phyloP scores from a whole-genome alignment of 768 basidiomycete genomes.

The Mycena albidolilacea region DNA sequence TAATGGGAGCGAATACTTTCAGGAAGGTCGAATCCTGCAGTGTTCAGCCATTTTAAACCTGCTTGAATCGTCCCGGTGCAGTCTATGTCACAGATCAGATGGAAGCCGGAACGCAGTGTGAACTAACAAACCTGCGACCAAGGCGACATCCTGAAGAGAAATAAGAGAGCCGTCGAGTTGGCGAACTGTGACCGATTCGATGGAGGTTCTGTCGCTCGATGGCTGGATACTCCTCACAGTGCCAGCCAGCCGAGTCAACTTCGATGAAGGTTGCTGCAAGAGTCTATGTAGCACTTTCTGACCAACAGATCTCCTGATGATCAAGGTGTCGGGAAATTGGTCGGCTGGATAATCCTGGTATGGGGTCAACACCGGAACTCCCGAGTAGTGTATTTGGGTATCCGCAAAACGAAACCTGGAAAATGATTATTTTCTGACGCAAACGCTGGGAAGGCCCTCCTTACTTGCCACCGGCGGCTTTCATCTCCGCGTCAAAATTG shows the following conservation, averaged over 20 bases:
- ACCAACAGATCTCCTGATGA: background rate
- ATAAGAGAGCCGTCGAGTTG: background rate
- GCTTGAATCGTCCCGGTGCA: conserved; percentile 6
- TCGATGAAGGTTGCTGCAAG: background rate
- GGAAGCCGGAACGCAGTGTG: background rate
- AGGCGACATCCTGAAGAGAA: background rate
- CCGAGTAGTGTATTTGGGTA: background rate
- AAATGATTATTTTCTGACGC: background rate
- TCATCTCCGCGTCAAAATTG: background rate
- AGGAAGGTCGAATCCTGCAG: background rate
- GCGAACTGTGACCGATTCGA: background rate
- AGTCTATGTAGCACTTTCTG: background rate
- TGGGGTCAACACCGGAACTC: background rate
- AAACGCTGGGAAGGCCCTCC: background rate
- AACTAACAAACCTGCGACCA: background rate
- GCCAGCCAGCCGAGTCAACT: background rate
- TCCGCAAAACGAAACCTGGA: background rate
- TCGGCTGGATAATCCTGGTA: background rate
- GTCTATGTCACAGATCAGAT: background rate
- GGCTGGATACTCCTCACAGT: background rate
- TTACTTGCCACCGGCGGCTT: conserved; percentile 51
- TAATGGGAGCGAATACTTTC: background rate
- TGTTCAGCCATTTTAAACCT: background rate
- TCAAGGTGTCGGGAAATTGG: background rate
- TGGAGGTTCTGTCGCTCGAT: background rate